These are phyloP conservation scores for Anastatica hierochuntica DNA, from an alignment of 345 rosid species.

Conservation along the genomic window DNA sequence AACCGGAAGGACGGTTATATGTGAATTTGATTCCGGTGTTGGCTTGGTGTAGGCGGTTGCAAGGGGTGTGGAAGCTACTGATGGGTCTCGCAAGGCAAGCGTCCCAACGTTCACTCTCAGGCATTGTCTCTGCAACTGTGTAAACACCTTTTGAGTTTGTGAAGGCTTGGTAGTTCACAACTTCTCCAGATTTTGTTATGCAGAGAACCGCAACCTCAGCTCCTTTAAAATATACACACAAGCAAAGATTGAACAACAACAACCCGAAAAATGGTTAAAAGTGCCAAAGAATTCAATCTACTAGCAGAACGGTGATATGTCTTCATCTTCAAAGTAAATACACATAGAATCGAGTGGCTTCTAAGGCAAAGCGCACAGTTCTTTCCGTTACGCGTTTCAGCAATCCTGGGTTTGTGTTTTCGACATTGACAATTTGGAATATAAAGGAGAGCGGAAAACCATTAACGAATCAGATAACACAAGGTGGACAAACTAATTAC, in stretches of 20 bases:
- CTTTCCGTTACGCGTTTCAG: too few relatives aligned
- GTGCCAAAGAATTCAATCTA: neutral
- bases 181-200: conserved; percentile 89
- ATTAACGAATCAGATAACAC: too few relatives aligned
- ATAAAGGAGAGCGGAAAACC: too few relatives aligned
- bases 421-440: too few relatives aligned
- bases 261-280: neutral
- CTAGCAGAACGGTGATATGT: neutral
- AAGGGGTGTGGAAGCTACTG: conserved; percentile 75
- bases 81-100: conserved; percentile 85
- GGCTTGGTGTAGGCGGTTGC: conserved; percentile 51
- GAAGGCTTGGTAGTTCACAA: conserved; percentile 87
- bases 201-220: conserved; percentile 98
- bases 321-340: too few relatives aligned
- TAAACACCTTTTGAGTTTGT: conserved; percentile 73
- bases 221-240: too few relatives aligned
- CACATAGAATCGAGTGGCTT: too few relatives aligned
- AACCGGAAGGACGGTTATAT: conserved; percentile 71
- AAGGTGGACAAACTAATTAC: too few relatives aligned
- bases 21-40: conserved; percentile 69
- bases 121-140: conserved; percentile 92
- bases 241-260: neutral
- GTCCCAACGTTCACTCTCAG: conserved; percentile 92
- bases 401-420: too few relatives aligned
- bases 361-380: too few relatives aligned